Evolutionary conservation across 2,329 filamentous ascomycete genomes (phyloP), one percentile per base, ranked within the genome.

Genomic region (Colletotrichum ledebouriae): DNA sequence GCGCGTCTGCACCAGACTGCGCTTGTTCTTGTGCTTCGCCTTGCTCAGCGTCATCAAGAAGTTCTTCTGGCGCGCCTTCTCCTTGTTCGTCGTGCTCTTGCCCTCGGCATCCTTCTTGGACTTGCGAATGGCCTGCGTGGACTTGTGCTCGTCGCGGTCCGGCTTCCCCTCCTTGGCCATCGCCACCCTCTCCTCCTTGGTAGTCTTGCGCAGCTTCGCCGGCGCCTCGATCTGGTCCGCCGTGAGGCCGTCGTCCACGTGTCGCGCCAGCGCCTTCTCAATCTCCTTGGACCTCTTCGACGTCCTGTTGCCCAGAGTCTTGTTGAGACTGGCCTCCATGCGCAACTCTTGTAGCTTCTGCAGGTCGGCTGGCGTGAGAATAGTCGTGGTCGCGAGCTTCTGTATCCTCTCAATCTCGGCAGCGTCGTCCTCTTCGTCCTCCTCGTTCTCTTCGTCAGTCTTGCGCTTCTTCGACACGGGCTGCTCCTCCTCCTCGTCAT

Each of bases 11-110:
- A 93, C 89, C 79, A 99, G 83, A 87, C 94, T 97, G 76, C 94
- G 88, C 90, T 98, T 98, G 76, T 96, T 92, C 86, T 98, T 99
- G 73, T 87, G 88, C 86, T 96, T 97, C 11, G 96, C 96, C 85
- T 99, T 98, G 67, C 95, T 93, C 69, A 99, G 82, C 44, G 95
- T 98, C 96, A 99, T 99, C 75, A 99, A 78, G 82, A 99, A 97
- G 80, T 99, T 99, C 92, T 99, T 99, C 87, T 93, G 94, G 73
- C 95, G 86, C 47, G 92, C 89, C 88, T 99, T 99, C 85, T 99
- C 96, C 83, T 92, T 93, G 82, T 99, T 99, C 72, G 95, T 98
- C 42, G 94, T 94, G 78, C 93, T 97, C 89, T 98, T 98, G 75
- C 96, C 96, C 81, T 94, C 89, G 2, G 89, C 86, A 75, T 91